Evolutionary conservation across 768 basidiomycete species (phyloP).

Genomic region (Lentinula detonsa): DNA sequence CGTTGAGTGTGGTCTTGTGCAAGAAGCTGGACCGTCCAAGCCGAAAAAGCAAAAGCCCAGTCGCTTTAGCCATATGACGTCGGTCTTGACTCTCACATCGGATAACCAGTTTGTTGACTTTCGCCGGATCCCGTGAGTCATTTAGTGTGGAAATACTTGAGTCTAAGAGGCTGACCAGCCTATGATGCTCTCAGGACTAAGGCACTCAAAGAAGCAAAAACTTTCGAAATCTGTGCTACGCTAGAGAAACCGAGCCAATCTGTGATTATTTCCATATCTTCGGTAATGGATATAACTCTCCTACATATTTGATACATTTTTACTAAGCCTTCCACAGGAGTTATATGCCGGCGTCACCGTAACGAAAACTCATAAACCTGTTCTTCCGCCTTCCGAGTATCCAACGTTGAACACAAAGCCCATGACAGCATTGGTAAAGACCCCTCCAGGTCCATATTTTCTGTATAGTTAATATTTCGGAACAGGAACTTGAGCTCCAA

Average conservation of each 20-base stretch:
- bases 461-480: not conserved
- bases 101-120: constrained; percentile 75
- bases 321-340: constrained; percentile 45
- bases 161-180: not conserved
- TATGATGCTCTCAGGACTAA: constrained; percentile 48
- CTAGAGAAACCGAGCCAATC: constrained; percentile 75
- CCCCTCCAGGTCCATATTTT: not conserved
- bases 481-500: constrained; percentile 58
- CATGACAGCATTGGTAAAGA: constrained; percentile 46
- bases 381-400: constrained; percentile 45
- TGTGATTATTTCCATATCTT: constrained; percentile 51
- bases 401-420: constrained; percentile 72
- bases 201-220: constrained; percentile 50
- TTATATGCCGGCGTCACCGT: constrained; percentile 62
- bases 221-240: constrained; percentile 51
- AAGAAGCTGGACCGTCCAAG: constrained; percentile 18
- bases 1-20: constrained; percentile 50
- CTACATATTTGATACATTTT: constrained; percentile 4
- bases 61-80: constrained; percentile 53
- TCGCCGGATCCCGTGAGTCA: constrained; percentile 65
- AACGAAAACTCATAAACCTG: constrained; percentile 50
- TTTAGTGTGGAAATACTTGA: not conserved
- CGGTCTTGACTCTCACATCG: constrained; percentile 69
- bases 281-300: constrained; percentile 34
- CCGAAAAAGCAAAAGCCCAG: constrained; percentile 39